Evolutionary conservation across 495 filamentous ascomycete genomes (phyloP).

Genomic region (Penicillium fimorum): DNA sequence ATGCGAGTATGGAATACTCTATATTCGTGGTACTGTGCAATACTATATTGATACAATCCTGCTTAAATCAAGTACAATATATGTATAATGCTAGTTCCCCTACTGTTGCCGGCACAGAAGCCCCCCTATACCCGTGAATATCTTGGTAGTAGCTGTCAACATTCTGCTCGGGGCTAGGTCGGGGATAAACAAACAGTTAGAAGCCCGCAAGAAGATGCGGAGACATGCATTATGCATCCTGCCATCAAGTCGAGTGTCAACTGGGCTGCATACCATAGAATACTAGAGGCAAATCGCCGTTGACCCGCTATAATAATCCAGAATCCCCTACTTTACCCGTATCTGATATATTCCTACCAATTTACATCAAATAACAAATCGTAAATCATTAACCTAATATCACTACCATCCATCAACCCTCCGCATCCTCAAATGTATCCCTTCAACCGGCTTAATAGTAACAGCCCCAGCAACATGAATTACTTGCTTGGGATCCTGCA

Average conservation of each 20-base stretch:
- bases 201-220: not conserved
- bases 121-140: not conserved
- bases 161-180: not conserved
- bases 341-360: not conserved
- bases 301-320: not conserved
- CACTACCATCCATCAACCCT: constrained; percentile 62
- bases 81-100: not conserved
- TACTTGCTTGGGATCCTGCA: constrained; percentile 59
- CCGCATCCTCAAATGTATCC: constrained; percentile 60
- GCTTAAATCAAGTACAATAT: not conserved
- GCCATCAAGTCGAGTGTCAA: too few species aligned
- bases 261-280: not conserved
- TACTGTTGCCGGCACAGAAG: not conserved
- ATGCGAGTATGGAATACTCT: not conserved
- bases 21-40: not conserved
- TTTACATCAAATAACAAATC: not conserved
- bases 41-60: not conserved
- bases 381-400: not conserved
- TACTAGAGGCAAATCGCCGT: not conserved
- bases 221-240: too few species aligned
- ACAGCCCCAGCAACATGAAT: constrained; percentile 60
- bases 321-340: not conserved
- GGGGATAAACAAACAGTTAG: not conserved
- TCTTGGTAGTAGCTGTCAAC: not conserved
- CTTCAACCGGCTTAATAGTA: constrained; percentile 63